These are phyloP conservation scores for Sporisorium exsertum DNA, from an alignment of 1,284 basidiomycete species.

Conservation along the genomic window DNA sequence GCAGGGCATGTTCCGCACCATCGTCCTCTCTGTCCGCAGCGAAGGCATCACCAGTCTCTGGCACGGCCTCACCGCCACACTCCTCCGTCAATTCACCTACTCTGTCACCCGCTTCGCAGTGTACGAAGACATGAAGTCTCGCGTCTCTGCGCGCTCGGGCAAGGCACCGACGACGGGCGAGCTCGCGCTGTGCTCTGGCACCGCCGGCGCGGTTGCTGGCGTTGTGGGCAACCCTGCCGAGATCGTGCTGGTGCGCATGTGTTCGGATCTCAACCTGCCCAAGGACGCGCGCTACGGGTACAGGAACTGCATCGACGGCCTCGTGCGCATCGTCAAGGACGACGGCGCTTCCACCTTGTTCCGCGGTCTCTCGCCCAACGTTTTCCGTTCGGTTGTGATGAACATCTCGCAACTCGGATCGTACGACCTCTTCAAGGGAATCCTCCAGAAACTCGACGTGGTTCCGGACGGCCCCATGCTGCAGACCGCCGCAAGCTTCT, in stretches of 20 bases:
- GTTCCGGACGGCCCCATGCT: constrained; percentile 71
- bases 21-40: constrained; percentile 33
- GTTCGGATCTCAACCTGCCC: constrained; percentile 68
- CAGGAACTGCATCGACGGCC: constrained; percentile 71
- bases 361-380: constrained; percentile 72
- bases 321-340: constrained; percentile 71
- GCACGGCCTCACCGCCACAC: constrained; percentile 63
- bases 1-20: constrained; percentile 56
- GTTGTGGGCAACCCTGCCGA: constrained; percentile 71
- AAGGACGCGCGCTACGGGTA: constrained; percentile 65
- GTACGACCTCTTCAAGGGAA: constrained; percentile 73
- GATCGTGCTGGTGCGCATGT: constrained; percentile 71
- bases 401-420: constrained; percentile 70
- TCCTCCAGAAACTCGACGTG: constrained; percentile 66
- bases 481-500: constrained; percentile 47
- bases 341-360: constrained; percentile 71
- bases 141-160: constrained; percentile 26
- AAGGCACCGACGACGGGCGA: constrained; percentile 26
- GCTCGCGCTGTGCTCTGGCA: constrained; percentile 59
- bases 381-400: constrained; percentile 73
- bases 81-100: constrained; percentile 68
- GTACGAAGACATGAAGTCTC: constrained; percentile 65
- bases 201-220: constrained; percentile 64
- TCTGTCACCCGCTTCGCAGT: constrained; percentile 66
- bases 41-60: constrained; percentile 64